phyloP scores from a whole-genome alignment of 2,329 filamentous ascomycete genomes.

The Didymella glomerata region DNA sequence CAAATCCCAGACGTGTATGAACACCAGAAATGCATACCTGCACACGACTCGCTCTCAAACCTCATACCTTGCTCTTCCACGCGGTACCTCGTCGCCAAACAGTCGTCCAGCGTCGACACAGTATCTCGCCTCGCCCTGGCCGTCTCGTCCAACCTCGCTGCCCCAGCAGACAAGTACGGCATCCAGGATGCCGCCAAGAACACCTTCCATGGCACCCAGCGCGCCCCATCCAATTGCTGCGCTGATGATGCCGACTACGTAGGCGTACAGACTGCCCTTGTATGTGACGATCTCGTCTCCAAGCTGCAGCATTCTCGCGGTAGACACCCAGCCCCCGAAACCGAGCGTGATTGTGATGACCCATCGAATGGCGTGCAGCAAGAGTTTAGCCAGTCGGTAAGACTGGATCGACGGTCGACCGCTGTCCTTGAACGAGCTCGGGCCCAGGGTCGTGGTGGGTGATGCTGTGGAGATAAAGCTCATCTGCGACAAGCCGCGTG shows the following conservation, averaged over 20 bases:
- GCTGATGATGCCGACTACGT: conserved; percentile 90
- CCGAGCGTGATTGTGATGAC: conserved; percentile 90
- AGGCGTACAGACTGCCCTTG: conserved; percentile 89
- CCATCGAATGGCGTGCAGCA: conserved; percentile 88
- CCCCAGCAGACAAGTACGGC: conserved; percentile 93
- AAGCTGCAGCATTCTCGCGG: conserved; percentile 78
- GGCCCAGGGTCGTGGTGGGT: conserved; percentile 72
- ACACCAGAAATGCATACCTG: neutral
- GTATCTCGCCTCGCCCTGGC: conserved; percentile 76
- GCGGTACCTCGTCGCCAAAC: conserved; percentile 68
- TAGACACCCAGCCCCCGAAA: conserved; percentile 96
- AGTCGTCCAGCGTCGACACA: conserved; percentile 90
- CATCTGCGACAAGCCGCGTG: conserved; percentile 81
- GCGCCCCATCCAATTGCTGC: conserved; percentile 96
- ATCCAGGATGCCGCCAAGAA: conserved; percentile 86
- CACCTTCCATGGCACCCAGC: conserved; percentile 87
- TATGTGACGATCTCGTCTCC: conserved; percentile 57
- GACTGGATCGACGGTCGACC: conserved; percentile 71
- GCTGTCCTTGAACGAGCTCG: conserved; percentile 51
- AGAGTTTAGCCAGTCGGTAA: conserved; percentile 88
- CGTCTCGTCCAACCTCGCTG: conserved; percentile 68
- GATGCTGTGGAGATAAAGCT: conserved; percentile 77
- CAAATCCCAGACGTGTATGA: neutral
- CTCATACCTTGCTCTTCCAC: conserved; percentile 38
- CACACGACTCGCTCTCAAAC: conserved; percentile 34